phyloP scores from a whole-genome alignment of 2,329 filamentous ascomycete species.

The Didymella pomorum region DNA sequence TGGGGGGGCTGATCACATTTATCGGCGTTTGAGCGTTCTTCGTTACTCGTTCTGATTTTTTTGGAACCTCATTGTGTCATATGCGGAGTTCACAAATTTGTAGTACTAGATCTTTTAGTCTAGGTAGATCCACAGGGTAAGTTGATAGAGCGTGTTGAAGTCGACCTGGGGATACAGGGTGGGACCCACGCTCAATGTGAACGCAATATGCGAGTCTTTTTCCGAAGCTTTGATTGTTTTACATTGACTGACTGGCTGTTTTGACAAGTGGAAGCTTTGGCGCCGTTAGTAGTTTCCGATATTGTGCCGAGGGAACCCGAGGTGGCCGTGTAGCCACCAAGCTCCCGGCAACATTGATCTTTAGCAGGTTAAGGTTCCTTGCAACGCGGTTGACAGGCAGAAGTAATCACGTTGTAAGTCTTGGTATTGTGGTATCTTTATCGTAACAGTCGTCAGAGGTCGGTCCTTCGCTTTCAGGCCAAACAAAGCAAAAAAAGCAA shows the following conservation, averaged over 20 bases:
- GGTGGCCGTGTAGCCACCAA: too few species aligned
- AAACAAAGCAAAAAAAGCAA: background rate
- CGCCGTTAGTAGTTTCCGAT: background rate
- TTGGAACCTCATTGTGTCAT: background rate
- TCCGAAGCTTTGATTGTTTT: background rate
- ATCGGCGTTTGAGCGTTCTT: constrained; percentile 2
- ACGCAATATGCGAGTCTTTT: background rate
- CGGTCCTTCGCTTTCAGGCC: constrained; percentile 4
- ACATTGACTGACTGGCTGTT: background rate
- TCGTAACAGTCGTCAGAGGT: constrained; percentile 7
- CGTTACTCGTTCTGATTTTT: background rate
- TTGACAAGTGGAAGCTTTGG: background rate
- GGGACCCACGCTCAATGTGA: background rate
- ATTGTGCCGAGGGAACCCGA: too few species aligned
- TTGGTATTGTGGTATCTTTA: background rate
- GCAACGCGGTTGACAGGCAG: too few species aligned
- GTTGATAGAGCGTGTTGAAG: too few species aligned
- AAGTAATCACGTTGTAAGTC: background rate
- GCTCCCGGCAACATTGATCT: background rate
- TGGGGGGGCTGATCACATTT: constrained; percentile 1
- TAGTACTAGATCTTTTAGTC: background rate
- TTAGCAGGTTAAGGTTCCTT: too few species aligned
- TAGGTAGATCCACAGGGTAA: background rate
- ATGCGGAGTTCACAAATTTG: background rate
- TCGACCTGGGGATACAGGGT: background rate